Conservation (phyloP, 73 alveolate species). For the Urostyla sp. region DNA sequence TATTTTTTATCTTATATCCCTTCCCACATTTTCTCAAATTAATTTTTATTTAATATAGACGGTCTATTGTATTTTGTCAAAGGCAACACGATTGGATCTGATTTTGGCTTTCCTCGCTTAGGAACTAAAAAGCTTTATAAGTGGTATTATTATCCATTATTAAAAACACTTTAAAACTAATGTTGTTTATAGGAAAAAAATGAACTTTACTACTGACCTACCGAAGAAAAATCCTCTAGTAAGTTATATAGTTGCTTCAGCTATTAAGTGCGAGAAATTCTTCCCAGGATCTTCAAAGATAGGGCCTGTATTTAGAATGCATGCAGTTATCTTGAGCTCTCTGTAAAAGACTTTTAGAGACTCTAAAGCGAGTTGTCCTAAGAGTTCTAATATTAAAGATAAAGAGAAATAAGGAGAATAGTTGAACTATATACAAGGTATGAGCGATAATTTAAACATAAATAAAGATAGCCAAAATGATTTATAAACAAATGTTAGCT, state of each 20-base stretch:
- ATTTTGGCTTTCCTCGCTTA: slow-evolving; percentile 78
- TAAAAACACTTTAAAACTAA: neutral
- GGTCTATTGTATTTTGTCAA: slow-evolving; percentile 76
- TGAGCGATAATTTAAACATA: slow-evolving; percentile 27
- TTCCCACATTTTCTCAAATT: neutral
- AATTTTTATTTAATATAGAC: slow-evolving; percentile 16
- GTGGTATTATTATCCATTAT: slow-evolving; percentile 42
- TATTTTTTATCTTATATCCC: neutral
- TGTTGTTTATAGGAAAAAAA: slow-evolving; percentile 63
- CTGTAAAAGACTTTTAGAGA: neutral
- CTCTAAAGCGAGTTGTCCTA: neutral
- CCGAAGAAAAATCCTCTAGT: slow-evolving; percentile 79
- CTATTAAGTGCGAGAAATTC: slow-evolving; percentile 76
- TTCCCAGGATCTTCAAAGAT: slow-evolving; percentile 67
- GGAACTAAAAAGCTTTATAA: slow-evolving; percentile 60
- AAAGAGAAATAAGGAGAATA: neutral
- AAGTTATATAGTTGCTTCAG: slow-evolving; percentile 76
- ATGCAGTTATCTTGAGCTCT: slow-evolving; percentile 68
- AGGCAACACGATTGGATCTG: slow-evolving; percentile 74
- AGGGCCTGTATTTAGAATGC: slow-evolving; percentile 76
- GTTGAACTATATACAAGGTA: neutral
- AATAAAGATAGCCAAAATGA: neutral
- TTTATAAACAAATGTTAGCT: neutral
- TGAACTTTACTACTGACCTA: slow-evolving; percentile 81
- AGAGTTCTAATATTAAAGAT: neutral